Base-by-base conservation (phyloP, 768 basidiomycete genomes). In the Termitomyces sp. region DNA sequence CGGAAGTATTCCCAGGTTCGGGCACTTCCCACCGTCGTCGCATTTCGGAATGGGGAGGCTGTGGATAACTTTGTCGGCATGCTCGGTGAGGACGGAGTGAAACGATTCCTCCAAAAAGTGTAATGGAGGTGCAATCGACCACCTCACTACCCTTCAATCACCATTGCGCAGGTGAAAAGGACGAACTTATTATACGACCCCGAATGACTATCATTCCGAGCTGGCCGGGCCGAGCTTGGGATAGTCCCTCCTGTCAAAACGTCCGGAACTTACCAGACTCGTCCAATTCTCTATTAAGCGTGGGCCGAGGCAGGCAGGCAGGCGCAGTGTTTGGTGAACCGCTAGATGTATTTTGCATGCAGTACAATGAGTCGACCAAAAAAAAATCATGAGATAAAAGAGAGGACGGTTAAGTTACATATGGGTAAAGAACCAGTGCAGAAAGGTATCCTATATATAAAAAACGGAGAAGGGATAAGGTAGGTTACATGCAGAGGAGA, bases 21-120 rank as follows among this genome's bases (percentile, higher is more conserved):
- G n/a, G 79, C 88, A 16, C 71, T 93, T n/a, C 91, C 91, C 3
- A 93, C 91, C 0, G 89, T 93, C 33, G 74, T 89, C 58, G 91
- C 89, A 4, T 92, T 92, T 74, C 81, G 77, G 58, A 79, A 86
- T 50, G 90, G 89, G 18, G 66, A 81, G 62, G 74, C 72, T 1
- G 74, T 86, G n/a, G 72, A 72, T 47, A 76, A 84, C 49, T 93
- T 93, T 65, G 74, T 84, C 2, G 90, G 87, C 48, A 84, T 85
- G 4, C 68, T 81, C 36, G 73, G 75, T 22, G 79, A 81, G 62
- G 60, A 62, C 31, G 75, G 70, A 0, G 70, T 87, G 20, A 70
- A 70, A 56, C 64, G 74, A 49, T 84, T 85, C 62, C 65, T 88
- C 49, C 72, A 76, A 59, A 67, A 64, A 48, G 46, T 86, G 22